These are phyloP conservation scores for Urostyla sp. DNA, from an alignment of 73 alveolate genomes.

Conservation along the genomic window DNA sequence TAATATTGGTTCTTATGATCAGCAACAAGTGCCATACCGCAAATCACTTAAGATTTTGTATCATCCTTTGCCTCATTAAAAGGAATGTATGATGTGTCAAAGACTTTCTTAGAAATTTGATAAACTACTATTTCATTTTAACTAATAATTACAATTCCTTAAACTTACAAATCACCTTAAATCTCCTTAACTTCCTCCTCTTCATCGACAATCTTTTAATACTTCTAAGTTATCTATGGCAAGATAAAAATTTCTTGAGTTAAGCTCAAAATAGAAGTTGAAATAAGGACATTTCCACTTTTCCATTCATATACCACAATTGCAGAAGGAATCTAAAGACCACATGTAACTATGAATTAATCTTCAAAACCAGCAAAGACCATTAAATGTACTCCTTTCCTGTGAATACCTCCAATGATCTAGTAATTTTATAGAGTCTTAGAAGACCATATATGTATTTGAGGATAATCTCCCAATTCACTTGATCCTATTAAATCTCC, in stretches of 20 bases:
- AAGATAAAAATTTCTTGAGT: slow-evolving; percentile 71
- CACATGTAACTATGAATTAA: slow-evolving; percentile 85
- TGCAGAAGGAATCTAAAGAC: slow-evolving; percentile 79
- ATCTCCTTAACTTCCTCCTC: slow-evolving; percentile 57
- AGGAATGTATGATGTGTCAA: slow-evolving; percentile 48
- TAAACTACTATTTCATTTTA: slow-evolving; percentile 69
- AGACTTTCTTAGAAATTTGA: background rate
- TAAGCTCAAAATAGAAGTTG: slow-evolving; percentile 63
- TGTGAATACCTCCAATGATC: slow-evolving; percentile 91
- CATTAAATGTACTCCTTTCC: slow-evolving; percentile 81
- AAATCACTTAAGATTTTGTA: slow-evolving; percentile 42
- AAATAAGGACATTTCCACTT: slow-evolving; percentile 67
- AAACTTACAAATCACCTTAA: slow-evolving; percentile 33
- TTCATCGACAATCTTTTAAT: slow-evolving; percentile 2
- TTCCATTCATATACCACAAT: slow-evolving; percentile 88
- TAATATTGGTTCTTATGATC: slow-evolving; percentile 63
- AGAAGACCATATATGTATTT: slow-evolving; percentile 94
- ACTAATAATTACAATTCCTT: slow-evolving; percentile 67
- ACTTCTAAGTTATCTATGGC: slow-evolving; percentile 59
- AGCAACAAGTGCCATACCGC: slow-evolving; percentile 62
- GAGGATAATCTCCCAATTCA: slow-evolving; percentile 89
- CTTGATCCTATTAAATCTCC: slow-evolving; percentile 88
- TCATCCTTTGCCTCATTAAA: slow-evolving; percentile 59
- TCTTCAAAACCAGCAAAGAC: slow-evolving; percentile 80
- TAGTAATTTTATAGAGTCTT: slow-evolving; percentile 82